These are phyloP conservation scores for Fraxinus angustifolia DNA, from an alignment of 305 asterid species.

Conservation along the genomic window DNA sequence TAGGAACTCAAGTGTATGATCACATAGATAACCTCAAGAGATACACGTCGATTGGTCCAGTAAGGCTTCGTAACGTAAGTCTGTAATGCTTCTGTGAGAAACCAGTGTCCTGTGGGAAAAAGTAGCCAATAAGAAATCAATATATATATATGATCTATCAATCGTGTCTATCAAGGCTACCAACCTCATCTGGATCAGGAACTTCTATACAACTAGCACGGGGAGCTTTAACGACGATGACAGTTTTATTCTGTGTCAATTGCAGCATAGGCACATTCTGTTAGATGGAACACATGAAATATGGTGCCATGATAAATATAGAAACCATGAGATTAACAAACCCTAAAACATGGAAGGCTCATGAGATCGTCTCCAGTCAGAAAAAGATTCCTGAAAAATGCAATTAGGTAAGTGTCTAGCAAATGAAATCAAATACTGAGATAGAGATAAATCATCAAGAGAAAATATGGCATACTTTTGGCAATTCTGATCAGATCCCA, in stretches of 20 bases:
- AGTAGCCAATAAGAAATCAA: conserved; percentile 25
- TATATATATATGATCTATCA: background rate
- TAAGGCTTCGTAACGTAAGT: conserved; percentile 64
- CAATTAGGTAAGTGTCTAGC: conserved; percentile 20
- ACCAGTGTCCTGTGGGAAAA: conserved; percentile 41
- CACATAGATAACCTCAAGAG: conserved; percentile 51
- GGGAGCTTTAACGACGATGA: conserved; percentile 73
- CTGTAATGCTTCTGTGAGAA: conserved; percentile 49
- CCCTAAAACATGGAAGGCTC: conserved; percentile 62
- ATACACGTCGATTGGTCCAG: conserved; percentile 60
- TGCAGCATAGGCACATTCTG: conserved; percentile 13
- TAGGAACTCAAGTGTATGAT: background rate
- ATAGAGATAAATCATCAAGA: conserved; percentile 15
- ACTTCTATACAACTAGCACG: conserved; percentile 69
- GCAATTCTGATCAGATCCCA: conserved; percentile 38
- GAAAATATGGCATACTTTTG: conserved; percentile 49
- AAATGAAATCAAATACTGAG: conserved; percentile 14
- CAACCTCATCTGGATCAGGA: conserved; percentile 79
- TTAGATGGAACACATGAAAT: conserved; percentile 18
- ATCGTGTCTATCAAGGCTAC: conserved; percentile 15
- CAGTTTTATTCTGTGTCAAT: conserved; percentile 53
- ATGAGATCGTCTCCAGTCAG: conserved; percentile 65
- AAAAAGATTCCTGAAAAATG: conserved; percentile 55
- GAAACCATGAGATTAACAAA: conserved; percentile 27
- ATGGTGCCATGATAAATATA: conserved; percentile 9